Conservation (phyloP, 2,329 filamentous ascomycete species). For the Alternaria viburni region DNA sequence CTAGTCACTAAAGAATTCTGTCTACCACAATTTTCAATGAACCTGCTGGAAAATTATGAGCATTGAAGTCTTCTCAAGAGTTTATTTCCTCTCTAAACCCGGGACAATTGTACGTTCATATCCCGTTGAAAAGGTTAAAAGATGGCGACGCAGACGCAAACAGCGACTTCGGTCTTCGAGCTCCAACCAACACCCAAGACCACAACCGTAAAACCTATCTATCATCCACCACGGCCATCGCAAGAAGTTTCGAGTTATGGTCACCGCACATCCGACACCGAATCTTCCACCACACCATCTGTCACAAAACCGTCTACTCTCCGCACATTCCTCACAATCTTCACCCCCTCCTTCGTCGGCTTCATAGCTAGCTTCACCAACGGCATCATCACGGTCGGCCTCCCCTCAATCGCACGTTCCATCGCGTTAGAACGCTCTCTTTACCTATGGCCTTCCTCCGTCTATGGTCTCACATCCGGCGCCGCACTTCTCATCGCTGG, state of each 20-base stretch:
- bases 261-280: background rate
- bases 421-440: conserved; percentile 37
- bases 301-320: background rate
- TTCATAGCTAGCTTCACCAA: conserved; percentile 43
- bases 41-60: background rate
- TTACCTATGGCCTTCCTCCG: conserved; percentile 43
- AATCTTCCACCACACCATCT: background rate
- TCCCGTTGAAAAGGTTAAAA: background rate
- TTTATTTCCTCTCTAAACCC: background rate
- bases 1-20: background rate
- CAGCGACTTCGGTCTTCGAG: background rate
- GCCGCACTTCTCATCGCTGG: conserved; percentile 59
- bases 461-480: conserved; percentile 53
- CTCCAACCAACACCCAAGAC: background rate
- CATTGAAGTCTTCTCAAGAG: background rate
- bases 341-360: conserved; percentile 25
- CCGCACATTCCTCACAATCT: conserved; percentile 12
- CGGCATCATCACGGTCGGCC: conserved; percentile 52
- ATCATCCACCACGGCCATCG: background rate
- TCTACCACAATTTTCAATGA: background rate
- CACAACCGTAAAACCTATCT: background rate
- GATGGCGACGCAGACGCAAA: conserved; percentile 6
- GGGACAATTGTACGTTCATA: background rate
- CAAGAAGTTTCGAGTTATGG: background rate
- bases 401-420: conserved; percentile 50